These are phyloP conservation scores for Mycena venus DNA, from an alignment of 768 basidiomycete genomes.

Conservation along the genomic window DNA sequence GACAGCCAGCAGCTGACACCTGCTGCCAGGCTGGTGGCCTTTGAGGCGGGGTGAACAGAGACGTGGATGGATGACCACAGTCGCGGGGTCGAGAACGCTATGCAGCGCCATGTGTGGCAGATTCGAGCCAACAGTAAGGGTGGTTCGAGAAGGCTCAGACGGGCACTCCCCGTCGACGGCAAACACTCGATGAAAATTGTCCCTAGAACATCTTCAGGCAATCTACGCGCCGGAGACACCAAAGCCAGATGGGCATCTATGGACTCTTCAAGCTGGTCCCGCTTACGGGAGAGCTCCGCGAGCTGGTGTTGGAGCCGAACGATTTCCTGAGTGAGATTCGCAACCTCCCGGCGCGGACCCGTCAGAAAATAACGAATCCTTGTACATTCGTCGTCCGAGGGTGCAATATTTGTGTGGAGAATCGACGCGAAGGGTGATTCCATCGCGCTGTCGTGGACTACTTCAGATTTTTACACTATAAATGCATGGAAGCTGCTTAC, in stretches of 20 bases:
- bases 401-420: neutral
- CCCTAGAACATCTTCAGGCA: neutral
- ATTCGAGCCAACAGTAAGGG: neutral
- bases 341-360: neutral
- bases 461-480: too few species aligned
- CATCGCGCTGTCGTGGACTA: too few species aligned
- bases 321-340: neutral
- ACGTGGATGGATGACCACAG: constrained; percentile 5
- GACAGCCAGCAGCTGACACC: neutral
- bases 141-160: neutral
- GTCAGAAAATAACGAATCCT: neutral
- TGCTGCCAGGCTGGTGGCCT: neutral
- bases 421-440: neutral
- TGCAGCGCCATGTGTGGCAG: neutral
- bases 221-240: neutral
- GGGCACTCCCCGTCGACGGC: neutral
- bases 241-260: neutral
- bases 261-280: neutral
- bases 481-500: too few species aligned
- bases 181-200: neutral
- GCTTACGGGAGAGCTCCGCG: neutral
- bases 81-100: neutral
- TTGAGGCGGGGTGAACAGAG: neutral
- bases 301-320: neutral
- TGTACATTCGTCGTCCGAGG: neutral